Percentiles rank a stretch among this genome's conserved stretches.
Evolutionary conservation across 345 rosid genomes (phyloP).

Genomic region (Durio zibethinus): DNA sequence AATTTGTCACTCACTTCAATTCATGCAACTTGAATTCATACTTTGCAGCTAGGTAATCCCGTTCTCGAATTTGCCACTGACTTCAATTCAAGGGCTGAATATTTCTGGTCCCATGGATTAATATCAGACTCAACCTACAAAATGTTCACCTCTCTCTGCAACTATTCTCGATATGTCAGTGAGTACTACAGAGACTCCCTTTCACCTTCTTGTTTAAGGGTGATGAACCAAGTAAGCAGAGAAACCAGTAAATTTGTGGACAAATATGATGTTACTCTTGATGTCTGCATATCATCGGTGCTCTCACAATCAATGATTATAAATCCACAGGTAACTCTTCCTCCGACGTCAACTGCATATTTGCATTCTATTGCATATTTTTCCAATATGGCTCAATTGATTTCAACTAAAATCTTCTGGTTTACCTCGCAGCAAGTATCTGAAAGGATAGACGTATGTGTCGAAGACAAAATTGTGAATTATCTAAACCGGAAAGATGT

Average conservation of each 20-base stretch:
- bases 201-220: constrained; percentile 48
- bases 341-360: background rate
- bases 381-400: background rate
- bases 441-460: constrained; percentile 60
- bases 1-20: no score
- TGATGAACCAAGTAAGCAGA: constrained; percentile 53
- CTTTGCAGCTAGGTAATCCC: constrained; percentile 62
- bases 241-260: constrained; percentile 72
- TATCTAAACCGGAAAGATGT: constrained; percentile 68
- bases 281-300: constrained; percentile 60
- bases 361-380: background rate
- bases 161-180: constrained; percentile 59
- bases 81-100: constrained; percentile 72
- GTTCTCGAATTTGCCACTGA: constrained; percentile 61
- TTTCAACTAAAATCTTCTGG: background rate
- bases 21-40: background rate
- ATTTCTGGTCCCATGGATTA: constrained; percentile 77
- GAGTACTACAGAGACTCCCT: constrained; percentile 54
- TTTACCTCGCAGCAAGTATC: constrained; percentile 37
- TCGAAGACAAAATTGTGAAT: constrained; percentile 62
- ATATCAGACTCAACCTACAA: constrained; percentile 64
- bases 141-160: constrained; percentile 58
- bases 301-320: constrained; percentile 51
- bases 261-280: constrained; percentile 69
- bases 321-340: constrained; percentile 40